Evolutionary conservation across 1,139 yeast species (phyloP).

Genomic region (Yamadazyma trypodendri): DNA sequence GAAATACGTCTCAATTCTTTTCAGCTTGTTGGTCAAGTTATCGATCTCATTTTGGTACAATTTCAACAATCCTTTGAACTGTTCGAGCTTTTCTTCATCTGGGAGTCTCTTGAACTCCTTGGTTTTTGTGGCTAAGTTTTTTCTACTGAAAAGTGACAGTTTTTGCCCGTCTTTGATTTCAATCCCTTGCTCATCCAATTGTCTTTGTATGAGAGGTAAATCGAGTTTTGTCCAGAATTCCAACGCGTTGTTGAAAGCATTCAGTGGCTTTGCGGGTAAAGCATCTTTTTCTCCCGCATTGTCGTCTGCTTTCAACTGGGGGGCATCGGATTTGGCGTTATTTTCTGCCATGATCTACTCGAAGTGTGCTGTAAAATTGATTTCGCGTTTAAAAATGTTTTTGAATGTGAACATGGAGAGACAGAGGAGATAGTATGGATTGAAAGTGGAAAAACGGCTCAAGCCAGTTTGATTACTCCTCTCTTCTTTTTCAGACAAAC

Average conservation of each 20-base stretch:
- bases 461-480: too few species aligned
- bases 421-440: too few species aligned
- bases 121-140: constrained; percentile 75
- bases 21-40: constrained; percentile 71
- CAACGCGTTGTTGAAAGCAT: constrained; percentile 50
- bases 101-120: constrained; percentile 75
- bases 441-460: too few species aligned
- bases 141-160: constrained; percentile 64
- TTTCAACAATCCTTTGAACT: constrained; percentile 69
- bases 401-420: too few species aligned
- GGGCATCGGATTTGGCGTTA: not conserved
- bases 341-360: not conserved
- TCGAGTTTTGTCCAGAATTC: constrained; percentile 77
- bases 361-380: not conserved
- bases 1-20: constrained; percentile 69
- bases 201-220: constrained; percentile 63
- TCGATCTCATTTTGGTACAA: constrained; percentile 89
- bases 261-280: constrained; percentile 4
- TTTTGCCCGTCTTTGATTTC: constrained; percentile 72
- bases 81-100: constrained; percentile 62
- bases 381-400: constrained; percentile 1
- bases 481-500: too few species aligned
- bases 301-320: not conserved
- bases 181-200: constrained; percentile 72
- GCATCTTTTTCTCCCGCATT: not conserved